phyloP scores from a whole-genome alignment of 345 rosid species.

The Hibiscus mutabilis region DNA sequence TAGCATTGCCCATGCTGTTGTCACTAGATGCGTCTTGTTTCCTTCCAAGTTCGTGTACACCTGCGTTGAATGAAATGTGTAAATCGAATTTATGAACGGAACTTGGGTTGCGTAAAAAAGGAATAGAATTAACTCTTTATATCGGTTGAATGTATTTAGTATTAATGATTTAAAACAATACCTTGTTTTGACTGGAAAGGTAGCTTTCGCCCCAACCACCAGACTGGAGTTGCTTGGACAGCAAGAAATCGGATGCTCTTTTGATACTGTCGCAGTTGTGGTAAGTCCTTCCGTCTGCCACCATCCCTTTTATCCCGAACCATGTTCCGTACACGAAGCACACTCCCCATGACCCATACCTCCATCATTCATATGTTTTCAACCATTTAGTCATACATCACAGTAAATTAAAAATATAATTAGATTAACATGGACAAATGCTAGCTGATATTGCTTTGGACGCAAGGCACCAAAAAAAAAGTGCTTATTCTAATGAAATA shows the following conservation, averaged over 20 bases:
- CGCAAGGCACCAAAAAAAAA: not conserved
- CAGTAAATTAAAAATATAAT: not conserved
- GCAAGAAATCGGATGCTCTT: slow-evolving; percentile 51
- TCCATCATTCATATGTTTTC: slow-evolving; percentile 3
- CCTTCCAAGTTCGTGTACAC: slow-evolving; percentile 44
- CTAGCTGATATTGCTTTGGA: not conserved
- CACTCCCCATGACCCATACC: slow-evolving; percentile 83
- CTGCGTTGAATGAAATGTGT: slow-evolving; percentile 12
- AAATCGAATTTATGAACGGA: too few species aligned
- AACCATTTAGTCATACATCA: not conserved
- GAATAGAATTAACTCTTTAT: too few species aligned
- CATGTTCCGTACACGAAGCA: slow-evolving; percentile 79
- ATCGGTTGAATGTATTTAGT: too few species aligned
- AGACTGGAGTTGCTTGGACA: slow-evolving; percentile 43
- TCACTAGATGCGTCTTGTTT: slow-evolving; percentile 40
- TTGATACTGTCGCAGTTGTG: slow-evolving; percentile 26
- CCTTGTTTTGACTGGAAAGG: slow-evolving; percentile 53
- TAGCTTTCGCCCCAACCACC: slow-evolving; percentile 86
- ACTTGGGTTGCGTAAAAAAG: too few species aligned
- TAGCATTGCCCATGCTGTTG: slow-evolving; percentile 72
- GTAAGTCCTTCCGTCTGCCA: slow-evolving; percentile 38
- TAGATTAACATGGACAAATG: too few species aligned
- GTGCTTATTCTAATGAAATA: too few species aligned
- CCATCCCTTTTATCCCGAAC: slow-evolving; percentile 63
- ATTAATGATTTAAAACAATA: not conserved